Evolutionary conservation across 179 eudicot species (phyloP), one percentile per base, ranked within the genome.

Genomic region (Spinacia oleracea): DNA sequence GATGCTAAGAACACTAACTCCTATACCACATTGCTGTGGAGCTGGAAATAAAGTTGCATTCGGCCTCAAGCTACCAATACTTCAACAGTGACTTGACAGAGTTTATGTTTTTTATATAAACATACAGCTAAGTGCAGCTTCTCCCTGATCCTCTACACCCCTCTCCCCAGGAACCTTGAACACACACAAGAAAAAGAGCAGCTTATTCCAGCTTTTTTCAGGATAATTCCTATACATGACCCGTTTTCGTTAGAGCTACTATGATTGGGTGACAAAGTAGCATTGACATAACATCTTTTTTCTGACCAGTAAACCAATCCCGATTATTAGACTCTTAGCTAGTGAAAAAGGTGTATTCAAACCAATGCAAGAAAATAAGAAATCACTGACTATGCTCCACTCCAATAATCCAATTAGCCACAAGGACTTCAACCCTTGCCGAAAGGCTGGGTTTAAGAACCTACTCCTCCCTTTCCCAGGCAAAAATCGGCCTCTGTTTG

Each of bases 1-100:
- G 21, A 67, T 25, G 16, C 32, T 27, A 75, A 59, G 48, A 27
- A 67, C 35, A 66, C n/a, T 67, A 72, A 58, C 80, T 62, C 73
- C 70, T 60, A 68, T 25, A 32, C 75, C 46, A 59, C 66, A 77
- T 25, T 20, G 74, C 38, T 53, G 38, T 25, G 32, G 64, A 67
- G 46, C 40, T 34, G 35, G n/a, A 63, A 58, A 11, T 70, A 62
- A 58, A 20, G 27, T 58, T 16, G 42, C 40, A 51, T 6, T 20
- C 7, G 16, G 27, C 62, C 32, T 7, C 63, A 29, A 73, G 46
- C 34, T 38, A 73, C 67, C 77, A 35, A 14, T 14, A 58, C 3
- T 23, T 21, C 9, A n/a, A 55, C 9, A 55, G 32, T 23, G 40
- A 29, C 12, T 12, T 1, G 10, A 73, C 0, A 67, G 48, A 11